Percentiles rank a stretch among this genome's conserved stretches.
Conservation (phyloP, 2,329 filamentous ascomycete species). For the Xylariaceae sp. region DNA sequence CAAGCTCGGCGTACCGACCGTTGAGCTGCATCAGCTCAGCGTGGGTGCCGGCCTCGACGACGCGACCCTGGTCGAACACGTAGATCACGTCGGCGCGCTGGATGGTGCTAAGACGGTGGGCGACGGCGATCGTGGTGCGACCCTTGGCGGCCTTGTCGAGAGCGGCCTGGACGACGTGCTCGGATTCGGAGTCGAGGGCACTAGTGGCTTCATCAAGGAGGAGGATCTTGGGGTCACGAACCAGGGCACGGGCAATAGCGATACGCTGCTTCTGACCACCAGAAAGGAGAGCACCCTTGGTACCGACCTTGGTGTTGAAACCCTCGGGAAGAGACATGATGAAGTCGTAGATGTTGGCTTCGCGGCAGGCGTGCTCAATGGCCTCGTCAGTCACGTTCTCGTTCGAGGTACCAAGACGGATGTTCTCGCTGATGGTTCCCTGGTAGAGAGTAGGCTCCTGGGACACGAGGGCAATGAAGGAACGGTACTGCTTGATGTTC, state of each 20-base stretch:
- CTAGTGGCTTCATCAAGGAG: conserved; percentile 78
- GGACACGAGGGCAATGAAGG: conserved; percentile 77
- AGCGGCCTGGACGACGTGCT: conserved; percentile 75
- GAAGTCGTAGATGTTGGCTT: conserved; percentile 91
- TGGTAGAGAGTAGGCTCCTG: conserved; percentile 95
- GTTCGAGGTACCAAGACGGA: conserved; percentile 67
- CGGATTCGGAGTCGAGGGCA: conserved; percentile 69
- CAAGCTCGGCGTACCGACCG: conserved; percentile 71
- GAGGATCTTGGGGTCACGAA: conserved; percentile 85
- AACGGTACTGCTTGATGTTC: conserved; percentile 82
- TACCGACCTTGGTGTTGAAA: conserved; percentile 79
- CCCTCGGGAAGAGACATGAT: conserved; percentile 81
- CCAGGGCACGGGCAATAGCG: conserved; percentile 83
- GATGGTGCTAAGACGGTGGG: conserved; percentile 86
- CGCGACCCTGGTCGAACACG: conserved; percentile 84
- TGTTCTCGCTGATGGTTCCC: conserved; percentile 85
- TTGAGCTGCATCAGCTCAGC: conserved; percentile 62
- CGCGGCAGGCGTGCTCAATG: conserved; percentile 73
- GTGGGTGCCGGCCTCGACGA: conserved; percentile 83
- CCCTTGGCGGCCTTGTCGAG: conserved; percentile 78
- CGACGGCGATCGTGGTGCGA: conserved; percentile 88
- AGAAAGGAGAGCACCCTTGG: conserved; percentile 76
- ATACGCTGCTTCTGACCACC: conserved; percentile 95
- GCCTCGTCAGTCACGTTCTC: conserved; percentile 65
- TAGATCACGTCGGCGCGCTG: conserved; percentile 94